A percentile compares a stretch with the other conserved stretches of the same genome.
phyloP scores from a whole-genome alignment of 177 flowering plant species.

The Vitis hybrid region DNA sequence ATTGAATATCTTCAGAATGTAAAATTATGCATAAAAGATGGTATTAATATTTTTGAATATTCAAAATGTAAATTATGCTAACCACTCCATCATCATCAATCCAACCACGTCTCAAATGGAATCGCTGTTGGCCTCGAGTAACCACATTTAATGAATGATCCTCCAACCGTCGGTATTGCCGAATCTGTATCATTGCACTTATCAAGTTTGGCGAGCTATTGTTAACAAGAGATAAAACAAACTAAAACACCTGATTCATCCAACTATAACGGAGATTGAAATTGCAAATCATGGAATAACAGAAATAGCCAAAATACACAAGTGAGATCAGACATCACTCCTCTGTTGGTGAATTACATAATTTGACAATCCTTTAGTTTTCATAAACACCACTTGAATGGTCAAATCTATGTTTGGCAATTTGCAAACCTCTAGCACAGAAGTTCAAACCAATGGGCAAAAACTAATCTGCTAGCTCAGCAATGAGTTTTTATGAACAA shows the following conservation, averaged over 20 bases:
- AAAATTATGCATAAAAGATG: background rate
- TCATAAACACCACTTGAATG: too few species aligned
- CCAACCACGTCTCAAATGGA: constrained; percentile 73
- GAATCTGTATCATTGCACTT: constrained; percentile 53
- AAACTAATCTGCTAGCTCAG: too few species aligned
- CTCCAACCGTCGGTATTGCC: constrained; percentile 64
- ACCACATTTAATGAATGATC: constrained; percentile 89
- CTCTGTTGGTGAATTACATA: too few species aligned
- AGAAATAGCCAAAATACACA: too few species aligned
- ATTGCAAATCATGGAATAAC: background rate
- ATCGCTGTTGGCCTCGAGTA: constrained; percentile 87
- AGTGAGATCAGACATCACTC: too few species aligned
- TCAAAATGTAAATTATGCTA: constrained; percentile 22
- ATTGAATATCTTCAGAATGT: background rate
- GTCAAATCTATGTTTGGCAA: too few species aligned
- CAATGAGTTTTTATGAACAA: too few species aligned
- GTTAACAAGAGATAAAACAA: background rate
- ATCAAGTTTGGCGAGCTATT: background rate
- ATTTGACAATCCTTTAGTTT: too few species aligned
- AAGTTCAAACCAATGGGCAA: too few species aligned
- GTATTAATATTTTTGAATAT: background rate
- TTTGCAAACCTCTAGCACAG: too few species aligned
- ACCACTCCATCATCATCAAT: constrained; percentile 80
- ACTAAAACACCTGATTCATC: background rate
- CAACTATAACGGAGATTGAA: background rate